Evolutionary conservation across 306 rosid species (phyloP).

Genomic region (Inga leiocalycina): DNA sequence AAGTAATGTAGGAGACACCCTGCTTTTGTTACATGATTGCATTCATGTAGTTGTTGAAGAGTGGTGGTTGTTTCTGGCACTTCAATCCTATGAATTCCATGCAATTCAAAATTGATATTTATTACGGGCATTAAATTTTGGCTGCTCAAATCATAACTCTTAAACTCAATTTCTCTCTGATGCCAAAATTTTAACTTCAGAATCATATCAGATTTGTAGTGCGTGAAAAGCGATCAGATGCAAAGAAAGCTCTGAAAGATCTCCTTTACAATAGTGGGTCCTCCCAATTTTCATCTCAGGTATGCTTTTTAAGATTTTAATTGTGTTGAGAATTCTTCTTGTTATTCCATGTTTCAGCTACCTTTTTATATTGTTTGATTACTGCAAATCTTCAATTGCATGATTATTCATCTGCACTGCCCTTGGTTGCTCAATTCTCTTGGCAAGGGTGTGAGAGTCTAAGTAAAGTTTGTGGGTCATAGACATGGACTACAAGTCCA

Average conservation of each 20-base stretch:
- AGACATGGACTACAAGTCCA: neutral
- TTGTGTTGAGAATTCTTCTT: conserved; percentile 9
- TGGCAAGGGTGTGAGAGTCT: neutral
- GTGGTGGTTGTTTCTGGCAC: neutral
- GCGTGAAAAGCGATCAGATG: conserved; percentile 83
- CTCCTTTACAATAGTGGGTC: conserved; percentile 70
- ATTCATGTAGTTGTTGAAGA: conserved; percentile 16
- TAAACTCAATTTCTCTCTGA: conserved; percentile 13
- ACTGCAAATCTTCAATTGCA: neutral
- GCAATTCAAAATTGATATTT: neutral
- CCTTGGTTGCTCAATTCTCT: conserved; percentile 1
- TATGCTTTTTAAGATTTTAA: conserved; percentile 32
- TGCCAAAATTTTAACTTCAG: conserved; percentile 50
- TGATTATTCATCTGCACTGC: neutral
- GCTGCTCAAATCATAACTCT: neutral
- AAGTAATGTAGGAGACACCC: neutral
- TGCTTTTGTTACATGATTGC: conserved; percentile 12
- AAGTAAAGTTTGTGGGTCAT: neutral
- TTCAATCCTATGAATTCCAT: neutral
- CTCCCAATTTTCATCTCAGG: conserved; percentile 53
- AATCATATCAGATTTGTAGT: conserved; percentile 57
- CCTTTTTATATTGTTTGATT: conserved; percentile 29
- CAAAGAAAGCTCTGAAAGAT: conserved; percentile 83
- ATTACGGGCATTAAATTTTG: neutral
- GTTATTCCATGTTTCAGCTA: conserved; percentile 21